Conservation (phyloP, 257 asterid species). For the Avicennia marina region DNA sequence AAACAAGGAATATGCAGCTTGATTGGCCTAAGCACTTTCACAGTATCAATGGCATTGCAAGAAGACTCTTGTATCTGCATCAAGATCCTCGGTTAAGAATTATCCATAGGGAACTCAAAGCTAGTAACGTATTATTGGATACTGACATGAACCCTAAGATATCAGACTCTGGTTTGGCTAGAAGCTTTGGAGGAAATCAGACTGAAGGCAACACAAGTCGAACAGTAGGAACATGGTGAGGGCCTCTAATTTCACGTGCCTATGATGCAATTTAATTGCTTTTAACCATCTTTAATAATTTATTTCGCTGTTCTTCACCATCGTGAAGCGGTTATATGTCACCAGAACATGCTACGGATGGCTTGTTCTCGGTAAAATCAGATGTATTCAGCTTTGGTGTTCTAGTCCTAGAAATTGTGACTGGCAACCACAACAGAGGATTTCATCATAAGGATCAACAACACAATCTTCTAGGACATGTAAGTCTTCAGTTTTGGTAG, state of each 20-base stretch:
- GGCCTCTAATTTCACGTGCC: no score
- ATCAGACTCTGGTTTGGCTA: constrained; percentile 38
- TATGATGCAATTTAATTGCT: no score
- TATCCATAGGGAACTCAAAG: constrained; percentile 19
- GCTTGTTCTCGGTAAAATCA: background rate
- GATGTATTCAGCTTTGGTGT: background rate
- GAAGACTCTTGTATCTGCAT: constrained; percentile 36
- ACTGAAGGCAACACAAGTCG: constrained; percentile 20
- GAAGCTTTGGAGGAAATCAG: constrained; percentile 21
- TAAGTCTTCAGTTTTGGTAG: no score
- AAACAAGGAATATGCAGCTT: background rate
- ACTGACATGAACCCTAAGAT: constrained; percentile 31
- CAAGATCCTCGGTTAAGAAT: constrained; percentile 34
- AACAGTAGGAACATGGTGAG: constrained; percentile 35
- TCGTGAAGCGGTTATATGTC: background rate
- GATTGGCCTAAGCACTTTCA: constrained; percentile 16
- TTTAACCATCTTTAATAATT: no score
- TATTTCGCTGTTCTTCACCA: background rate
- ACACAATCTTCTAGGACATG: background rate
- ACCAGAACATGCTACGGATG: background rate
- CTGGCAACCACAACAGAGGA: background rate
- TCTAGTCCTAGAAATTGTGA: background rate
- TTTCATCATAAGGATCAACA: background rate
- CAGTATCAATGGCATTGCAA: constrained; percentile 25
- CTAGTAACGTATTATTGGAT: constrained; percentile 31